Conservation (phyloP, 2,329 filamentous ascomycete genomes). For the Zymoseptoria crescenta region DNA sequence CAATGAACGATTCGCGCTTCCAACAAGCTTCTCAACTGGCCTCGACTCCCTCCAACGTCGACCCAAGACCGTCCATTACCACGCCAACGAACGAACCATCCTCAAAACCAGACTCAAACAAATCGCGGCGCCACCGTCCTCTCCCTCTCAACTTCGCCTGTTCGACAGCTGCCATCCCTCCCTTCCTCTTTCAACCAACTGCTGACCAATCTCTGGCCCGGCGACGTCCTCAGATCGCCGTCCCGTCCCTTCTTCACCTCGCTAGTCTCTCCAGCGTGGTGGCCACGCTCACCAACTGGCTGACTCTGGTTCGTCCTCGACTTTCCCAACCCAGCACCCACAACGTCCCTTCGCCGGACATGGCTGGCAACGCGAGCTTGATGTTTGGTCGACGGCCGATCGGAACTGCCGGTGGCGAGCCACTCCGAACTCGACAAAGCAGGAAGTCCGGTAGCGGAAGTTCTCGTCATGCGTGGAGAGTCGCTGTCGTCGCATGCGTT, state of each 20-base stretch:
- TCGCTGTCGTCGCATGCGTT: neutral
- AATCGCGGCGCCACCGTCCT: slow-evolving; percentile 11
- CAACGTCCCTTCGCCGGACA: neutral
- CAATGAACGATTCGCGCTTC: neutral
- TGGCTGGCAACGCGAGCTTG: neutral
- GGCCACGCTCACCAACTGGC: neutral
- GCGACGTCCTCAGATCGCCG: slow-evolving; percentile 3
- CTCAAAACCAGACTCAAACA: slow-evolving; percentile 10
- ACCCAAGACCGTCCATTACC: too few species aligned
- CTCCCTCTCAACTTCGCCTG: too few species aligned
- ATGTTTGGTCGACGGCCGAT: neutral
- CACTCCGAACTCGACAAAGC: slow-evolving; percentile 26
- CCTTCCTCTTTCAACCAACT: slow-evolving; percentile 24
- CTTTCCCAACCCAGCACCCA: slow-evolving; percentile 10
- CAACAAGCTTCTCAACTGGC: too few species aligned
- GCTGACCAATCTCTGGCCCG: slow-evolving; percentile 24
- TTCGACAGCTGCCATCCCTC: slow-evolving; percentile 8
- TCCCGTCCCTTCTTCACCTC: too few species aligned
- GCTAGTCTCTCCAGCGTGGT: too few species aligned
- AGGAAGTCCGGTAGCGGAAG: slow-evolving; percentile 12
- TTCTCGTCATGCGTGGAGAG: neutral
- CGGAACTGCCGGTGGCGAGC: slow-evolving; percentile 13
- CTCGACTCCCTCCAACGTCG: neutral
- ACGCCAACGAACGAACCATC: too few species aligned
- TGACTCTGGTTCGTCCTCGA: slow-evolving; percentile 8